phyloP scores from a whole-genome alignment of 1,284 basidiomycete genomes.

The Volvariella surrecta region DNA sequence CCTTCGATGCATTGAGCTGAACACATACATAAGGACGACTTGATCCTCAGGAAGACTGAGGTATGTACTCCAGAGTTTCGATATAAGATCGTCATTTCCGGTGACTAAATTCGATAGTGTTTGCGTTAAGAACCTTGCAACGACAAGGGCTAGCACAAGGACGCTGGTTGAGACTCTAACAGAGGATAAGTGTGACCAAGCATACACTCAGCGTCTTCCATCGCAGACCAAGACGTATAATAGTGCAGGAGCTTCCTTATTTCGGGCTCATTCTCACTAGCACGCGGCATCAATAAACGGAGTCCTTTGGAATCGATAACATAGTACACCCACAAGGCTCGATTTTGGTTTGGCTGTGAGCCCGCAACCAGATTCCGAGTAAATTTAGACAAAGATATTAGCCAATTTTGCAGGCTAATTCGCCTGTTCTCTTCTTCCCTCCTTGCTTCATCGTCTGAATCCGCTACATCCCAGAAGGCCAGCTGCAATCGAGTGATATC shows the following conservation, averaged over 20 bases:
- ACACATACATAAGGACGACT: slow-evolving; percentile 63
- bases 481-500: slow-evolving; percentile 34
- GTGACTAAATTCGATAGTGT: slow-evolving; percentile 70
- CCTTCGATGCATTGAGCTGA: slow-evolving; percentile 6
- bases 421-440: slow-evolving; percentile 17
- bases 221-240: slow-evolving; percentile 62
- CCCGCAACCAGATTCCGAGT: slow-evolving; percentile 72
- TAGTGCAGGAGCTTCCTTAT: slow-evolving; percentile 52
- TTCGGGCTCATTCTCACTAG: slow-evolving; percentile 53
- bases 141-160: slow-evolving; percentile 40
- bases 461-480: slow-evolving; percentile 38
- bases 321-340: slow-evolving; percentile 48
- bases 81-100: slow-evolving; percentile 47
- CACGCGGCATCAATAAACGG: slow-evolving; percentile 7
- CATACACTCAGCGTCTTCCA: slow-evolving; percentile 47
- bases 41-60: slow-evolving; percentile 63
- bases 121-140: slow-evolving; percentile 57
- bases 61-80: slow-evolving; percentile 54
- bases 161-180: neutral
- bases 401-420: slow-evolving; percentile 28
- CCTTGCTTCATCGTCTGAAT: slow-evolving; percentile 29
- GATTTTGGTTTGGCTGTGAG: slow-evolving; percentile 52
- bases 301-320: neutral
- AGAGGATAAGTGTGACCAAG: slow-evolving; percentile 7
- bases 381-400: slow-evolving; percentile 53